Conservation (phyloP, 371 early-diverging fungal genomes). For the Cladochytrium tenue region DNA sequence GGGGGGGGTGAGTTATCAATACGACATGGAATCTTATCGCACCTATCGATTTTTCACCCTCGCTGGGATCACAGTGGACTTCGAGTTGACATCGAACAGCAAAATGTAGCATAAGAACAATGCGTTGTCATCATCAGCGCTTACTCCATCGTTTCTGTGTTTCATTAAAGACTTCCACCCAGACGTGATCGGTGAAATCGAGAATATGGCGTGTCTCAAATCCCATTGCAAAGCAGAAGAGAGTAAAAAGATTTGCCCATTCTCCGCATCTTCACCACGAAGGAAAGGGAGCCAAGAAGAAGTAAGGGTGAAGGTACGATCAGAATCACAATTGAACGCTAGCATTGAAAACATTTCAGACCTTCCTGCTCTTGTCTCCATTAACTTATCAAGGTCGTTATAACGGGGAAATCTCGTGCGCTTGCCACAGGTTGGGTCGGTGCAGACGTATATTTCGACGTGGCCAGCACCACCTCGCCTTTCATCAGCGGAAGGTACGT, state of each 20-base stretch:
- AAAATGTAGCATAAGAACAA: background rate
- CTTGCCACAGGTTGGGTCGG: conserved; percentile 30
- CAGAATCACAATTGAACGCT: conserved; percentile 12
- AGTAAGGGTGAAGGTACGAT: conserved; percentile 58
- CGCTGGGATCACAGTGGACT: conserved; percentile 70
- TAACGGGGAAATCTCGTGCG: conserved; percentile 71
- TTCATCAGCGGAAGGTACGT: conserved; percentile 55
- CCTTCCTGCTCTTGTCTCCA: conserved; percentile 5
- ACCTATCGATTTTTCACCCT: conserved; percentile 41
- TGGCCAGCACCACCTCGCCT: conserved; percentile 47
- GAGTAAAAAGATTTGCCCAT: conserved; percentile 75
- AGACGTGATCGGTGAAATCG: conserved; percentile 58
- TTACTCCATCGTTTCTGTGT: conserved; percentile 58
- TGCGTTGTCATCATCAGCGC: background rate
- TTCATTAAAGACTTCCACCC: conserved; percentile 71
- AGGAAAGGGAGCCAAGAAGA: too few relatives aligned
- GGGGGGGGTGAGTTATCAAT: background rate
- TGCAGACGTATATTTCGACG: conserved; percentile 65
- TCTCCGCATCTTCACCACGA: conserved; percentile 75
- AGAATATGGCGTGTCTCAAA: conserved; percentile 64
- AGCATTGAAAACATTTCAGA: background rate
- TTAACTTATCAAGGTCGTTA: conserved; percentile 29
- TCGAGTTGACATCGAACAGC: background rate
- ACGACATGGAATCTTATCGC: conserved; percentile 7
- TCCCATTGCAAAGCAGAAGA: conserved; percentile 67